Evolutionary conservation across 768 basidiomycete genomes (phyloP).

Genomic region (Hypholoma sublateritium): DNA sequence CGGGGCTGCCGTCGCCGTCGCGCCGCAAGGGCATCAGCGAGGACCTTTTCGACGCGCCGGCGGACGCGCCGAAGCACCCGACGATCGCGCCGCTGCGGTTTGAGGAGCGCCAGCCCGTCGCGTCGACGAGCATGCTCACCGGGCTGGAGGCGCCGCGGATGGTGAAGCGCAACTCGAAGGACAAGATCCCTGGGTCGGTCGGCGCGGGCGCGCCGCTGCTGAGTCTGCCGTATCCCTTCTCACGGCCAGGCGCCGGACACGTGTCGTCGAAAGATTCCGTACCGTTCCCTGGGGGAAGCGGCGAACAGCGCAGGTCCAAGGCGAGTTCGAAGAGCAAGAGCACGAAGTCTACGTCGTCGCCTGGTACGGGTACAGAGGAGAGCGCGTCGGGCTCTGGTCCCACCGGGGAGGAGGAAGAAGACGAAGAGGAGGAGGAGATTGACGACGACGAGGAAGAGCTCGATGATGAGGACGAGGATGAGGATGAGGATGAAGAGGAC

Average conservation of each 20-base stretch:
- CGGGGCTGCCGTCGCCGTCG: constrained; percentile 50
- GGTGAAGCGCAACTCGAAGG: constrained; percentile 46
- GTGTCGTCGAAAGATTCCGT: constrained; percentile 61
- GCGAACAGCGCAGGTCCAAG: constrained; percentile 21
- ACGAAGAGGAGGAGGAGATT: constrained; percentile 30
- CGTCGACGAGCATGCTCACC: constrained; percentile 12
- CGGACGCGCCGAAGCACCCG: background rate
- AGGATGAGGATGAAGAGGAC: constrained; percentile 33
- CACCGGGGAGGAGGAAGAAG: constrained; percentile 19
- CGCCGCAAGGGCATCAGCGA: constrained; percentile 58
- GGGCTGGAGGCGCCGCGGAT: constrained; percentile 24
- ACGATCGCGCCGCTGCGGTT: constrained; percentile 12
- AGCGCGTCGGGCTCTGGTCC: constrained; percentile 14
- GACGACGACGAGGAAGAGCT: constrained; percentile 30
- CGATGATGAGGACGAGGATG: constrained; percentile 24
- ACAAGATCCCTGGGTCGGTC: constrained; percentile 34
- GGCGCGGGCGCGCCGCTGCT: constrained; percentile 37
- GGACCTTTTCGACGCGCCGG: constrained; percentile 63
- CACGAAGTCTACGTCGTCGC: constrained; percentile 8
- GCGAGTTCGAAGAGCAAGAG: constrained; percentile 8
- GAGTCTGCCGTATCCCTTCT: constrained; percentile 71
- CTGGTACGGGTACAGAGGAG: constrained; percentile 13
- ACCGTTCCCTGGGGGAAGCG: constrained; percentile 70
- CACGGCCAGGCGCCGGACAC: constrained; percentile 54
- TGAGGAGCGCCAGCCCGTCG: constrained; percentile 6